phyloP scores from a whole-genome alignment of 1,284 basidiomycete species.

The Thecaphora thlaspeos region DNA sequence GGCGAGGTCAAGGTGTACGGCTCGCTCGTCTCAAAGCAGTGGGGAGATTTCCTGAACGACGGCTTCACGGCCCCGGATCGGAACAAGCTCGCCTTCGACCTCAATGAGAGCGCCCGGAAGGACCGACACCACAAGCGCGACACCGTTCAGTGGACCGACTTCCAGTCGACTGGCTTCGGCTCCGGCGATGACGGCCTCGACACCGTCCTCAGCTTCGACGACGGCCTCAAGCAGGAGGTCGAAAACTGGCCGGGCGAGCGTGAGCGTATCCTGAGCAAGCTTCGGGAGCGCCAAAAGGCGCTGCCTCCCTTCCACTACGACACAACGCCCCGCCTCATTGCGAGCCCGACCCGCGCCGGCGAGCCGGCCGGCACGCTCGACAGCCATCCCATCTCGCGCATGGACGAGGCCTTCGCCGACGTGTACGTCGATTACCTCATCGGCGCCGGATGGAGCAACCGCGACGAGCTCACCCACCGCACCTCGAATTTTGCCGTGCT shows the following conservation, averaged over 20 bases:
- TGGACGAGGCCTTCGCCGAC: slow-evolving; percentile 54
- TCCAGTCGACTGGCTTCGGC: slow-evolving; percentile 42
- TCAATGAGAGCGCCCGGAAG: slow-evolving; percentile 47
- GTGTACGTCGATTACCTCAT: slow-evolving; percentile 54
- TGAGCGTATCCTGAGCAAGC: slow-evolving; percentile 25
- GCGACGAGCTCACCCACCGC: slow-evolving; percentile 54
- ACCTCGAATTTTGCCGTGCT: slow-evolving; percentile 54
- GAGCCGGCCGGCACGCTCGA: slow-evolving; percentile 9
- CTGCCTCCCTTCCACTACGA: slow-evolving; percentile 51
- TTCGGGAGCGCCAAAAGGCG: slow-evolving; percentile 27
- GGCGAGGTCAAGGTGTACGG: slow-evolving; percentile 29
- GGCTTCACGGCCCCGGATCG: slow-evolving; percentile 52
- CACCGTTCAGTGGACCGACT: slow-evolving; percentile 51
- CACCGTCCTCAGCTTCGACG: slow-evolving; percentile 49
- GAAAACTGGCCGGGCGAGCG: slow-evolving; percentile 42
- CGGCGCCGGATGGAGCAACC: slow-evolving; percentile 55
- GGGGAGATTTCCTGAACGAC: slow-evolving; percentile 47
- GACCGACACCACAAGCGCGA: slow-evolving; percentile 26
- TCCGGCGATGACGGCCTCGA: slow-evolving; percentile 22
- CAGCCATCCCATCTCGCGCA: slow-evolving; percentile 34
- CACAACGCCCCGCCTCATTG: slow-evolving; percentile 34
- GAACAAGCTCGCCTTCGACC: slow-evolving; percentile 50
- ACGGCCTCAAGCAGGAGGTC: slow-evolving; percentile 42
- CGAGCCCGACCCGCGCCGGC: slow-evolving; percentile 28
- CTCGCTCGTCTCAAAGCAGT: slow-evolving; percentile 45